phyloP scores from a whole-genome alignment of 352 stramenopile species.

The Globisporangium polare region DNA sequence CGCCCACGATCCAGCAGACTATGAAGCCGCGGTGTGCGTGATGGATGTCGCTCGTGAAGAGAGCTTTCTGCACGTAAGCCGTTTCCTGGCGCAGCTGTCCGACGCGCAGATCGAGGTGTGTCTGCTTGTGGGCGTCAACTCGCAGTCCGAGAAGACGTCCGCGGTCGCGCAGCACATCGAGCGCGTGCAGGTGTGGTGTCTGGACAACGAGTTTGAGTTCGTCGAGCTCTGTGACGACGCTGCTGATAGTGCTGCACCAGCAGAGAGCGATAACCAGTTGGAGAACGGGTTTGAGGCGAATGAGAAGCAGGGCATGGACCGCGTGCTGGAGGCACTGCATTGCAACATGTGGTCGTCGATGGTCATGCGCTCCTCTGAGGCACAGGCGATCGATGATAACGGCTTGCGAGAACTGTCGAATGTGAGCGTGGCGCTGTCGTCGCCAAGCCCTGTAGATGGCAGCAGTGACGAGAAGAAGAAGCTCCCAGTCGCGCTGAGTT shows the following conservation, averaged over 20 bases:
- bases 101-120: slow-evolving; percentile 57
- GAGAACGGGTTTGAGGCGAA: slow-evolving; percentile 9
- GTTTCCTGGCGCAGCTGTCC: slow-evolving; percentile 43
- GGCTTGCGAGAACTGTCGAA: slow-evolving; percentile 13
- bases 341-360: slow-evolving; percentile 82
- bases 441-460: not conserved
- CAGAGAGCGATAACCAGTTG: slow-evolving; percentile 6
- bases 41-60: slow-evolving; percentile 32
- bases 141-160: slow-evolving; percentile 15
- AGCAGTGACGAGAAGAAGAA: slow-evolving; percentile 6
- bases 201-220: slow-evolving; percentile 65
- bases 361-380: slow-evolving; percentile 26
- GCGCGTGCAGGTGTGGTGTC: slow-evolving; percentile 47
- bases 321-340: slow-evolving; percentile 71
- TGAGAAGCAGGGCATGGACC: slow-evolving; percentile 54
- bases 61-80: slow-evolving; percentile 40
- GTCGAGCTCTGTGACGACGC: slow-evolving; percentile 23
- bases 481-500: slow-evolving; percentile 4
- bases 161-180: slow-evolving; percentile 18
- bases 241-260: not conserved
- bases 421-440: slow-evolving; percentile 14
- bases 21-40: slow-evolving; percentile 64
- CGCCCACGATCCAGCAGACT: slow-evolving; percentile 35
- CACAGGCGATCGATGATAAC: not conserved
- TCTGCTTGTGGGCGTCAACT: slow-evolving; percentile 37